These are phyloP conservation scores for Coemansia asiatica DNA, from an alignment of 192 early-diverging fungal genomes.

Conservation along the genomic window DNA sequence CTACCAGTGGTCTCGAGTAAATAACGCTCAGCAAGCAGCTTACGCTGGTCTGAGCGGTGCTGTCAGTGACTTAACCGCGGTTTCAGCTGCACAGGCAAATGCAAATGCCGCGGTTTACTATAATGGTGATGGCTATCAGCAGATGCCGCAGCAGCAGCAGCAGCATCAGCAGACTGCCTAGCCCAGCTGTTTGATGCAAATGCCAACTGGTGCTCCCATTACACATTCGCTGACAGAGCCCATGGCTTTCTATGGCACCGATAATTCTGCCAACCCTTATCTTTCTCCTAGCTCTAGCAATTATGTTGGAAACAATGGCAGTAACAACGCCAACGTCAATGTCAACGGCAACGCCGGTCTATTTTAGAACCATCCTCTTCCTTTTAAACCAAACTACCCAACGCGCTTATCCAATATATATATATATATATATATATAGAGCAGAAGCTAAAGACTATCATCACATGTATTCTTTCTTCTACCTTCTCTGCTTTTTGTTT, in stretches of 20 bases:
- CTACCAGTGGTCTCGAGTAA: conserved; percentile 10
- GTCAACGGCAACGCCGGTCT: not conserved
- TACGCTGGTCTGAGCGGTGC: not conserved
- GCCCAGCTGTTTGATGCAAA: conserved; percentile 22
- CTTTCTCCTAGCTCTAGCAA: conserved; percentile 2
- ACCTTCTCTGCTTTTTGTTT: too few relatives aligned
- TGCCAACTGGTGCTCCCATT: conserved; percentile 35
- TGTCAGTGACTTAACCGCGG: conserved; percentile 6
- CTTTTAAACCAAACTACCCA: too few relatives aligned
- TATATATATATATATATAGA: too few relatives aligned
- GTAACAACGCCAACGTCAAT: not conserved
- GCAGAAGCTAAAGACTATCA: too few relatives aligned
- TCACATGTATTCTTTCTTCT: not conserved
- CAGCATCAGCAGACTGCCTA: conserved; percentile 7
- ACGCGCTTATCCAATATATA: too few relatives aligned
- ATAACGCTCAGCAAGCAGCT: not conserved
- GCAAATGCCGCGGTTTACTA: conserved; percentile 1
- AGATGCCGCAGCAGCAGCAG: not conserved
- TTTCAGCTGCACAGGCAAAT: not conserved
- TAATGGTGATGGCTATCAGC: conserved; percentile 14
- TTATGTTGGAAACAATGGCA: conserved; percentile 3
- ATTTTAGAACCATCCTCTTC: too few relatives aligned
- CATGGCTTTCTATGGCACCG: conserved; percentile 17
- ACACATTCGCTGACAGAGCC: conserved; percentile 43
- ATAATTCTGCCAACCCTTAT: conserved; percentile 8